A percentile compares a stretch with the other conserved stretches of the same genome.
phyloP scores from a whole-genome alignment of 2,329 filamentous ascomycete genomes.

The Cladorrhinum sp. region DNA sequence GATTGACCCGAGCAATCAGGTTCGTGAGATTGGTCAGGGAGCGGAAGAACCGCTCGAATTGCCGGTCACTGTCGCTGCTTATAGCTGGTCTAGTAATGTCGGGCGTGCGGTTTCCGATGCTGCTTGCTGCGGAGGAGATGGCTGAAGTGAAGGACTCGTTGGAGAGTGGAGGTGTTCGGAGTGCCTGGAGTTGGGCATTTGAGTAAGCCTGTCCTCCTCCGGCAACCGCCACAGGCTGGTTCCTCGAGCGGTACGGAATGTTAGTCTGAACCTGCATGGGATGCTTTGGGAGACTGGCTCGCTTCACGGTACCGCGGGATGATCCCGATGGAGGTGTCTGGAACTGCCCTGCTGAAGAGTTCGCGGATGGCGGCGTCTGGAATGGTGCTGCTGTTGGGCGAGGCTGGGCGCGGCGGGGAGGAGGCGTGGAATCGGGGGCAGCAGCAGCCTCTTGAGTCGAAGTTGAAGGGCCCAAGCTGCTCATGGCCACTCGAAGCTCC shows the following conservation, averaged over 20 bases:
- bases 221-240: conserved; percentile 22
- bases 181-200: conserved; percentile 41
- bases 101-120: conserved; percentile 34
- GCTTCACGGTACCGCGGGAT: background rate
- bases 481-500: conserved; percentile 54
- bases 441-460: background rate
- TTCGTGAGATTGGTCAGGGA: conserved; percentile 71
- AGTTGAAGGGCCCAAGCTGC: conserved; percentile 1
- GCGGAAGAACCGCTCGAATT: conserved; percentile 78
- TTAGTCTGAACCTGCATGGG: conserved; percentile 36
- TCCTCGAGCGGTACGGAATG: conserved; percentile 37
- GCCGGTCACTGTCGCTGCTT: conserved; percentile 68
- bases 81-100: background rate
- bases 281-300: conserved; percentile 6
- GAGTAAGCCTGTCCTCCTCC: conserved; percentile 31
- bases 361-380: background rate
- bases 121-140: conserved; percentile 46
- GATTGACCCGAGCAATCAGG: conserved; percentile 67
- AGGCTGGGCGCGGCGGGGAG: conserved; percentile 13
- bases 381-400: conserved; percentile 42
- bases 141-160: conserved; percentile 71
- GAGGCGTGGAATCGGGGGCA: conserved; percentile 17
- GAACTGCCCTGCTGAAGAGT: background rate
- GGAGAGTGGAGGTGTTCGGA: conserved; percentile 42
- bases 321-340: background rate